These are phyloP conservation scores for Ophiostoma sp. DNA, from an alignment of 2,329 filamentous ascomycete genomes.

Conservation along the genomic window DNA sequence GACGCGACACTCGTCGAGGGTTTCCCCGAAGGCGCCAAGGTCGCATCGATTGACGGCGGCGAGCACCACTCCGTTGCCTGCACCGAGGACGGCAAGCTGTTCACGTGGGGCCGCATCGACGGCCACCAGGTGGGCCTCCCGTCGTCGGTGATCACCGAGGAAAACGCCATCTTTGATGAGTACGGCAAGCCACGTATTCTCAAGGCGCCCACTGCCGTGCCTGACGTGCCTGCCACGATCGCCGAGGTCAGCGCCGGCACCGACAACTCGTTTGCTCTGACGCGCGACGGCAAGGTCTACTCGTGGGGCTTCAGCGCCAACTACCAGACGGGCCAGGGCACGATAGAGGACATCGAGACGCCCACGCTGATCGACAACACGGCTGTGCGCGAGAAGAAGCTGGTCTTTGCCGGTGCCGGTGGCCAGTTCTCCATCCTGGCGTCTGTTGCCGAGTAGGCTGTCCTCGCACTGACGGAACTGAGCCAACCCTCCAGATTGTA, in stretches of 20 bases:
- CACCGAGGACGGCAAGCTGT: slow-evolving; percentile 50
- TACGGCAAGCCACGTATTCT: slow-evolving; percentile 64
- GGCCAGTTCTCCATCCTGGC: slow-evolving; percentile 73
- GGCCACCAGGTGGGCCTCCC: slow-evolving; percentile 50
- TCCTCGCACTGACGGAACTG: background rate
- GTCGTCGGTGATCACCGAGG: slow-evolving; percentile 49
- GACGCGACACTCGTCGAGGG: slow-evolving; percentile 61
- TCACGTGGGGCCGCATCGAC: slow-evolving; percentile 57
- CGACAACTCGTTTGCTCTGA: slow-evolving; percentile 69
- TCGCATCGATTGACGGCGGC: slow-evolving; percentile 62
- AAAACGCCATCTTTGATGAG: slow-evolving; percentile 59
- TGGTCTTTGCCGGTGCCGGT: slow-evolving; percentile 77
- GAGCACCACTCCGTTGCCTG: slow-evolving; percentile 68
- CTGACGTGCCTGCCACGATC: slow-evolving; percentile 50
- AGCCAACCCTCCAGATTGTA: background rate
- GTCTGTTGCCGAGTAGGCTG: slow-evolving; percentile 29
- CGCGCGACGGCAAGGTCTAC: slow-evolving; percentile 62
- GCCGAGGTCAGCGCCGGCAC: slow-evolving; percentile 56
- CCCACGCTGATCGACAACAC: slow-evolving; percentile 81
- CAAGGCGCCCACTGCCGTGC: slow-evolving; percentile 56
- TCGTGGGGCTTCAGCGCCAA: slow-evolving; percentile 76
- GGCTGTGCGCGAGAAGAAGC: slow-evolving; percentile 66
- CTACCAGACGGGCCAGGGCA: slow-evolving; percentile 74
- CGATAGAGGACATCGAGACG: slow-evolving; percentile 69
- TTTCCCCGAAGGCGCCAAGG: slow-evolving; percentile 53